Conservation (phyloP, 176 grass and related monocot genomes). For the Dactylis glomerata region DNA sequence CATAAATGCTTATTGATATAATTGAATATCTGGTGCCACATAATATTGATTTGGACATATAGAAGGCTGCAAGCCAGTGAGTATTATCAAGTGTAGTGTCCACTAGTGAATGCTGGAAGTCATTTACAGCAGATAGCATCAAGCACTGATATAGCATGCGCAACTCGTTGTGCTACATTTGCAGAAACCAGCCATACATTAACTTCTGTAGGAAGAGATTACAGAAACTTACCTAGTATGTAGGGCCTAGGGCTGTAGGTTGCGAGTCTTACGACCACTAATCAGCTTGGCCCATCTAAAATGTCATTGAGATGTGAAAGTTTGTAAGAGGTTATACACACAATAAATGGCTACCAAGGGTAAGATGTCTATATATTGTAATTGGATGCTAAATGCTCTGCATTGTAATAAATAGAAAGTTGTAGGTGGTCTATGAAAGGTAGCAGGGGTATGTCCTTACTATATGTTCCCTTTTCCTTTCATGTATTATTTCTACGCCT, state of each 20-base stretch:
- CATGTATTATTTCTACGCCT: too few relatives aligned
- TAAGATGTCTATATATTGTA: not conserved
- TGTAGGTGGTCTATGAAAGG: too few relatives aligned
- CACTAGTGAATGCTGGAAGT: not conserved
- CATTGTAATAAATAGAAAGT: too few relatives aligned
- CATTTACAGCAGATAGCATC: not conserved
- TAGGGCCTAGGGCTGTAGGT: not conserved
- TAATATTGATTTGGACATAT: not conserved
- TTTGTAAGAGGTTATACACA: not conserved
- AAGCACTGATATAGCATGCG: not conserved
- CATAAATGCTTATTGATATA: not conserved
- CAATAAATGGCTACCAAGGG: not conserved
- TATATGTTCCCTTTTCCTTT: too few relatives aligned
- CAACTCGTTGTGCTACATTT: not conserved
- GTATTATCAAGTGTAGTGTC: not conserved
- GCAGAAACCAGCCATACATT: not conserved
- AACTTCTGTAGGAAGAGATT: not conserved
- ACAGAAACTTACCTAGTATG: not conserved
- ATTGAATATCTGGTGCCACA: not conserved
- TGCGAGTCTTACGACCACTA: not conserved
- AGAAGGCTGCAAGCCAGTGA: not conserved
- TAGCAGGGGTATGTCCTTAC: too few relatives aligned
- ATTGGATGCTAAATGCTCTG: not conserved
- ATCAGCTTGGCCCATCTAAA: not conserved
- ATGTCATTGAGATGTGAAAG: conserved; percentile 5